A percentile compares a stretch with the other conserved stretches of the same genome.
Evolutionary conservation across 139 green algal genomes (phyloP).

Genomic region (Astrephomene gubernaculifera): DNA sequence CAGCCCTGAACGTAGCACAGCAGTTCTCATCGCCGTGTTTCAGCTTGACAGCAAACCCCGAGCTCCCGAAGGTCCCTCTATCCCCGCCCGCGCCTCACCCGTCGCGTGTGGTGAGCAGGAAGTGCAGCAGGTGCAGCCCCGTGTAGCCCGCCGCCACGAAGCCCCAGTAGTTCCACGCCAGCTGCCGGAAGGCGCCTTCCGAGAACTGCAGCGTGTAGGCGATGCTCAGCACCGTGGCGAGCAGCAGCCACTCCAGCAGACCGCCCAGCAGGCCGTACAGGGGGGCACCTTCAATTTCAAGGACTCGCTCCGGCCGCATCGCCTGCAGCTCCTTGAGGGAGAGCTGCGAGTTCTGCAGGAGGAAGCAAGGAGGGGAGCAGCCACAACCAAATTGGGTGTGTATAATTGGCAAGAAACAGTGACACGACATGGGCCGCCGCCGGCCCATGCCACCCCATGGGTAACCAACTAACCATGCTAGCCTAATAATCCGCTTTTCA

Average conservation of each 20-base stretch:
- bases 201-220: constrained; percentile 13
- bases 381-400: neutral
- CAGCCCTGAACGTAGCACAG: no score
- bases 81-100: neutral
- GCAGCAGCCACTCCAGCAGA: constrained; percentile 29
- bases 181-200: neutral
- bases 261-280: constrained; percentile 17
- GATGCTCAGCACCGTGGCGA: neutral
- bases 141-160: constrained; percentile 21
- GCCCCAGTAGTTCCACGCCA: constrained; percentile 5
- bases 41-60: no score
- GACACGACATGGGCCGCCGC: no score
- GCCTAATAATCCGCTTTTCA: no score
- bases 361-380: neutral
- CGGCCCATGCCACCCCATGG: no score
- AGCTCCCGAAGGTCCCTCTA: no score
- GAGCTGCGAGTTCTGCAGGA: neutral
- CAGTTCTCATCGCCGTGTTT: no score
- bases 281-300: constrained; percentile 32
- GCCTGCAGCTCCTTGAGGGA: constrained; percentile 17
- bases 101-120: constrained; percentile 34
- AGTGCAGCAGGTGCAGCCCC: constrained; percentile 28
- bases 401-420: no score
- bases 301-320: constrained; percentile 28
- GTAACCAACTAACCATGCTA: no score